Evolutionary conservation across 1,139 yeast genomes (phyloP).

Genomic region (Geotrichum phurueaensis): DNA sequence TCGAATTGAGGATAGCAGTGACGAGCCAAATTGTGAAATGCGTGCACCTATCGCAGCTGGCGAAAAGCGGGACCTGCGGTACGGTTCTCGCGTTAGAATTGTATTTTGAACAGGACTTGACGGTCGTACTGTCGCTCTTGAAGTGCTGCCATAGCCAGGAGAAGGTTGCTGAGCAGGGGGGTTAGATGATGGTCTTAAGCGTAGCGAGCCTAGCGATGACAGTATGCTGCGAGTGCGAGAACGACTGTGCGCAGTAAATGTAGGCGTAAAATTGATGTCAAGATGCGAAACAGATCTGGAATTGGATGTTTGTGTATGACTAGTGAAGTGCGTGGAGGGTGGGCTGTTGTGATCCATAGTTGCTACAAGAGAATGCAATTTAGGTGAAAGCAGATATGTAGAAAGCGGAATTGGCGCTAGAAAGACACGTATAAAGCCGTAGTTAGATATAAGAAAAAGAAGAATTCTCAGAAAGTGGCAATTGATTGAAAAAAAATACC

Average conservation of each 20-base stretch:
- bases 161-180: neutral
- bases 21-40: slow-evolving; percentile 5
- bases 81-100: neutral
- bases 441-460: neutral
- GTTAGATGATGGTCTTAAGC: neutral
- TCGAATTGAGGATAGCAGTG: neutral
- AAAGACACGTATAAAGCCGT: neutral
- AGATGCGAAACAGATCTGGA: neutral
- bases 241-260: neutral
- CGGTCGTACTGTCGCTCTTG: neutral
- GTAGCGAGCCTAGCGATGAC: neutral
- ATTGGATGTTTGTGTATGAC: neutral
- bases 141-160: neutral
- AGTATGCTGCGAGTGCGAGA: neutral
- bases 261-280: neutral
- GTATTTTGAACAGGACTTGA: neutral
- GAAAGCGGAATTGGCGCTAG: neutral
- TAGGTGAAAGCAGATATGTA: neutral
- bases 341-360: neutral
- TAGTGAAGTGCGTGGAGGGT: neutral
- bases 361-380: slow-evolving; percentile 1
- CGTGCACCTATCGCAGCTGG: neutral
- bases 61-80: neutral
- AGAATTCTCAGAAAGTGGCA: neutral
- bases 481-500: neutral